Percentiles rank a stretch among this genome's conserved stretches.
Conservation (phyloP, 2,329 filamentous ascomycete species). For the Podosphaera fusca region DNA sequence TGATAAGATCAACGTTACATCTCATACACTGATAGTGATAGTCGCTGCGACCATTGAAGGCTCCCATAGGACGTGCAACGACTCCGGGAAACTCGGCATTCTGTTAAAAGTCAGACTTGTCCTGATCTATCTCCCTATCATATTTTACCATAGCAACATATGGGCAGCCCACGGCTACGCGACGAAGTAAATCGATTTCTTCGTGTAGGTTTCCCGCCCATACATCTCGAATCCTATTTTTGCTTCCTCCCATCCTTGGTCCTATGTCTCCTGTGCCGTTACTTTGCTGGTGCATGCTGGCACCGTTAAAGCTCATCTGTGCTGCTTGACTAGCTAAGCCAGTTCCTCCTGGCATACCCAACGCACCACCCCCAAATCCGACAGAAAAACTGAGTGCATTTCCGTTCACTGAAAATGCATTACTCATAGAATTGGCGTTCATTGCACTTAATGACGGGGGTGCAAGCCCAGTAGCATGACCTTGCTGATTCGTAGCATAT, state of each 20-base stretch:
- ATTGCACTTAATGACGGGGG: conserved; percentile 37
- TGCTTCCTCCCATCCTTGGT: conserved; percentile 32
- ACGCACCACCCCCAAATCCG: conserved; percentile 31
- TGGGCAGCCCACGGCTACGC: conserved; percentile 71
- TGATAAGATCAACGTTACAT: conserved; percentile 90
- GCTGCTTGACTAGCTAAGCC: conserved; percentile 72
- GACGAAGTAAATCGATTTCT: conserved; percentile 68
- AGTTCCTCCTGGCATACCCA: conserved; percentile 28
- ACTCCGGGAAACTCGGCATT: conserved; percentile 98
- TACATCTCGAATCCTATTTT: conserved; percentile 78
- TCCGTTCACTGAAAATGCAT: conserved; percentile 35
- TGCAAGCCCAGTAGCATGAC: conserved; percentile 24
- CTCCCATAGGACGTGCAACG: conserved; percentile 82
- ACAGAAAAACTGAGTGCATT: conserved; percentile 32
- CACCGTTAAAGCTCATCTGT: conserved; percentile 65
- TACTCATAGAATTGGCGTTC: conserved; percentile 42
- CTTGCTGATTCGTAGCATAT: conserved; percentile 23
- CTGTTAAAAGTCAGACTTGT: conserved; percentile 23
- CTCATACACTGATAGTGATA: conserved; percentile 97
- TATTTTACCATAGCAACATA: conserved; percentile 86
- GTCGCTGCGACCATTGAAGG: conserved; percentile 83
- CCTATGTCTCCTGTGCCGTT: conserved; percentile 29
- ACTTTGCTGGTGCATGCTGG: conserved; percentile 34
- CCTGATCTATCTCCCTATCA: conserved; percentile 2
- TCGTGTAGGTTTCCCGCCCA: conserved; percentile 83